Evolutionary conservation across 1,284 basidiomycete species (phyloP).

Genomic region (Thecaphora thlaspeos): DNA sequence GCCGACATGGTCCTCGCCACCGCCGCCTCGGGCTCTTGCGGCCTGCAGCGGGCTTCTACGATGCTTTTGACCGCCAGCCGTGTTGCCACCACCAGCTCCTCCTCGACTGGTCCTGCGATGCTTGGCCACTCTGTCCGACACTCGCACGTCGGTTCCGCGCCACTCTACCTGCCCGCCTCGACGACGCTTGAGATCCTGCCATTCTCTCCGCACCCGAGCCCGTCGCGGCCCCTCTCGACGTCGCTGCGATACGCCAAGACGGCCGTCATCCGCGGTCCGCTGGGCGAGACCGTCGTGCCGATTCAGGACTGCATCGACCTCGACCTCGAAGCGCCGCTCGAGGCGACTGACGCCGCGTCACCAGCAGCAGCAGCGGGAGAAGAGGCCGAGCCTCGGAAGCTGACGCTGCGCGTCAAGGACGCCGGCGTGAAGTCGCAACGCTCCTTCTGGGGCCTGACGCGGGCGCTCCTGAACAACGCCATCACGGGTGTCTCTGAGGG

Average conservation of each 20-base stretch:
- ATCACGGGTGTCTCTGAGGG: slow-evolving; percentile 85
- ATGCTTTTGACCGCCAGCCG: background rate
- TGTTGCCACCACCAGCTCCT: too few species aligned
- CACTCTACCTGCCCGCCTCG: slow-evolving; percentile 38
- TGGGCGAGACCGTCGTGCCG: slow-evolving; percentile 46
- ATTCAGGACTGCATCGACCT: slow-evolving; percentile 42
- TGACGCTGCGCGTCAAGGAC: slow-evolving; percentile 69
- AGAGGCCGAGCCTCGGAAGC: slow-evolving; percentile 3
- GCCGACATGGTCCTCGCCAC: background rate
- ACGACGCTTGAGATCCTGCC: slow-evolving; percentile 38
- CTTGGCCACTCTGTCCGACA: slow-evolving; percentile 11
- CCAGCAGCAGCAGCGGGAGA: background rate
- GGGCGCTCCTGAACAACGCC: slow-evolving; percentile 84
- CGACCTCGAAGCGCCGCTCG: slow-evolving; percentile 3
- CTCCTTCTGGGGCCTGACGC: slow-evolving; percentile 88
- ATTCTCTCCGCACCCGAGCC: slow-evolving; percentile 51
- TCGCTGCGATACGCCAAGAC: slow-evolving; percentile 41
- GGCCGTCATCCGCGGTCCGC: slow-evolving; percentile 45
- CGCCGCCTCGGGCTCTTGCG: too few species aligned
- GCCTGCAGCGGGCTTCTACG: background rate
- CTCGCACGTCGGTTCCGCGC: slow-evolving; percentile 50
- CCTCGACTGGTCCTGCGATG: background rate
- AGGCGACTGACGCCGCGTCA: background rate
- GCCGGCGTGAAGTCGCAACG: slow-evolving; percentile 73
- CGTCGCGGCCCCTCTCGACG: slow-evolving; percentile 35